phyloP scores from a whole-genome alignment of 495 filamentous ascomycete genomes.

The Hypoxylon lenormandii region DNA sequence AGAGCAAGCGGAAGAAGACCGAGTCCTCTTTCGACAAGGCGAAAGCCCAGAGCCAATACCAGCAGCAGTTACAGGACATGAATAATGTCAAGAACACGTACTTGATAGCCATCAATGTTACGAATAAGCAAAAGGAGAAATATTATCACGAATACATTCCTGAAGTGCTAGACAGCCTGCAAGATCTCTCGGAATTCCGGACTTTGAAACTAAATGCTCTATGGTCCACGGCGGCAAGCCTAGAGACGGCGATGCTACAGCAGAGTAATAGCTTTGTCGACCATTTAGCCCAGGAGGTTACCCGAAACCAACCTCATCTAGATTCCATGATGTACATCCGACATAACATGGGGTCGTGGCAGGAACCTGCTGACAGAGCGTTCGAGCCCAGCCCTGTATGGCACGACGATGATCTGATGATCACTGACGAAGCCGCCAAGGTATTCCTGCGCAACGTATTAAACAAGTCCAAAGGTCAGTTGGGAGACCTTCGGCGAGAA shows the following conservation, averaged over 20 bases:
- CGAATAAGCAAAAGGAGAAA: conserved; percentile 94
- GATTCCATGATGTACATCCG: conserved; percentile 97
- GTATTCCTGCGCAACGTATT: conserved; percentile 91
- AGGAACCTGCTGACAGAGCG: conserved; percentile 81
- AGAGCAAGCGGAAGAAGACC: conserved; percentile 91
- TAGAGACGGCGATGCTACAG: conserved; percentile 80
- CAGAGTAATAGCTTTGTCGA: conserved; percentile 76
- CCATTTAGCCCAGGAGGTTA: conserved; percentile 81
- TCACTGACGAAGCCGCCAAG: conserved; percentile 84
- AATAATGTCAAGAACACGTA: conserved; percentile 98
- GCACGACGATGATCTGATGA: conserved; percentile 90
- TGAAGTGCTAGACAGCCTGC: conserved; percentile 87
- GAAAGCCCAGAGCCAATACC: conserved; percentile 89
- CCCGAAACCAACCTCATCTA: conserved; percentile 84
- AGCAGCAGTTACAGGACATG: conserved; percentile 92
- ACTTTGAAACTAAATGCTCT: conserved; percentile 82
- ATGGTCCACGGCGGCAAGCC: conserved; percentile 80
- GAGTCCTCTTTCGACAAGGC: conserved; percentile 87
- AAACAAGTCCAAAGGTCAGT: conserved; percentile 84
- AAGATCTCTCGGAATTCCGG: conserved; percentile 91
- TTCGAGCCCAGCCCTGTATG: conserved; percentile 98
- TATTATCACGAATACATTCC: conserved; percentile 98
- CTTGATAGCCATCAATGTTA: conserved; percentile 91
- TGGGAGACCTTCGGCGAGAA: conserved; percentile 81
- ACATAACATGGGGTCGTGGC: conserved; percentile 83